Conservation (phyloP, 1,139 yeast species). For the Suhomyces atakaporum region DNA sequence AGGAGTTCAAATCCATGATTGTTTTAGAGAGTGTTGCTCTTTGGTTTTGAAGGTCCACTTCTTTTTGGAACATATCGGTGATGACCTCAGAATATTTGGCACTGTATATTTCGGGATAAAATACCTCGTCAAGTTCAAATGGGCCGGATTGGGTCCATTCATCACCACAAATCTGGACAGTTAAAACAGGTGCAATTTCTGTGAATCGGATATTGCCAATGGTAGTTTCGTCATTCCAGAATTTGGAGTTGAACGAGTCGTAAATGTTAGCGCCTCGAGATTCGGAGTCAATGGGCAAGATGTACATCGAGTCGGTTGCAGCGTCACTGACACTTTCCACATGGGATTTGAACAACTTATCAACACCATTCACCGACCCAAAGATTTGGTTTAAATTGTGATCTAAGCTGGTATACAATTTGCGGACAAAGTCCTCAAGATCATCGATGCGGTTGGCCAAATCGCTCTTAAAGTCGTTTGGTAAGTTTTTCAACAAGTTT, state of each 20-base stretch:
- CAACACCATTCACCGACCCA: slow-evolving; percentile 13
- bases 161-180: slow-evolving; percentile 36
- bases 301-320: slow-evolving; percentile 27
- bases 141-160: slow-evolving; percentile 15
- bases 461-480: slow-evolving; percentile 25
- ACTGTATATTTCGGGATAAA: slow-evolving; percentile 37
- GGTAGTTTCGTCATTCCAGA: slow-evolving; percentile 38
- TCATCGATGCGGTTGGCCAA: slow-evolving; percentile 26
- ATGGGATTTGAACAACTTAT: slow-evolving; percentile 23
- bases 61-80: slow-evolving; percentile 22
- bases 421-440: slow-evolving; percentile 35
- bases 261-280: slow-evolving; percentile 28
- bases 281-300: slow-evolving; percentile 41
- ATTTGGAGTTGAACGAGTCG: slow-evolving; percentile 36
- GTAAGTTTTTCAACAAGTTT: slow-evolving; percentile 23
- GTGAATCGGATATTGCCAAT: slow-evolving; percentile 33
- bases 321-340: slow-evolving; percentile 32
- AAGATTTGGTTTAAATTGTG: slow-evolving; percentile 17
- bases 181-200: slow-evolving; percentile 34
- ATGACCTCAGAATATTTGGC: slow-evolving; percentile 22
- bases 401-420: slow-evolving; percentile 24
- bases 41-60: slow-evolving; percentile 17
- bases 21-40: slow-evolving; percentile 23
- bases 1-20: slow-evolving; percentile 34
- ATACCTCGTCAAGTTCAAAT: slow-evolving; percentile 25